Evolutionary conservation across 768 basidiomycete species (phyloP), one percentile per base, ranked within the genome.

Genomic region (Chalciporus sphaerocephalus): DNA sequence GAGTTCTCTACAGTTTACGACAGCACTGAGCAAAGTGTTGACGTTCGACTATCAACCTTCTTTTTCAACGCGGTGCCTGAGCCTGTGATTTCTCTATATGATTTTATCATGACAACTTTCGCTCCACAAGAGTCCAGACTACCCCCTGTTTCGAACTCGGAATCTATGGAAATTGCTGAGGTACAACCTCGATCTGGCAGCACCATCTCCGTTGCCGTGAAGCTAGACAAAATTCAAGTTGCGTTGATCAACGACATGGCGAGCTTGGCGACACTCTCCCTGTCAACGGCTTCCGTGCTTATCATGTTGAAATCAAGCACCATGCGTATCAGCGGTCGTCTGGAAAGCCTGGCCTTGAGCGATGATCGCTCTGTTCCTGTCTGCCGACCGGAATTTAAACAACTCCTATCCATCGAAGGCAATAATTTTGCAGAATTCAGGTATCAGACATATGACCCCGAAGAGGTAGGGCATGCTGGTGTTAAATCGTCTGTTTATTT

Each of bases 51-150:
- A 30, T 94, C 95, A 4, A 96, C 95, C 0, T 83, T 99, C 62
- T 78, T 94, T 42, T 84, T 98, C 66, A 81, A 82, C 45, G 83
- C 87, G 3, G 86, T 87, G 7, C 93, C 96, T 0, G 91, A 92
- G 59, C 93, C 95, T 11, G 84, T 97, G 34, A 70, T 99, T 28
- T 76, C 86, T 2, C 67, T 97, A 17, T 98, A 97, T 66, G 93
- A 98, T 68, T 97, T 95, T 69, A 80, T 99, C 65, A 94, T 99
- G 86, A 86, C 88, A 3, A 97, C 96, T 0, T 99, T 99, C 65
- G 88, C 92, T 9, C 80, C 86, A 8, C 59, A 38, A 30, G 43
- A 53, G 11, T 44, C 48, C 30, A 37, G 49, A 5, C 43, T 54
- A 11, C 37, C 33, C 16, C 45, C 46, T 18, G 33, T 42, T 6